Base-by-base conservation (phyloP, 2,329 filamentous ascomycete genomes). In the Talaromyces sp. region DNA sequence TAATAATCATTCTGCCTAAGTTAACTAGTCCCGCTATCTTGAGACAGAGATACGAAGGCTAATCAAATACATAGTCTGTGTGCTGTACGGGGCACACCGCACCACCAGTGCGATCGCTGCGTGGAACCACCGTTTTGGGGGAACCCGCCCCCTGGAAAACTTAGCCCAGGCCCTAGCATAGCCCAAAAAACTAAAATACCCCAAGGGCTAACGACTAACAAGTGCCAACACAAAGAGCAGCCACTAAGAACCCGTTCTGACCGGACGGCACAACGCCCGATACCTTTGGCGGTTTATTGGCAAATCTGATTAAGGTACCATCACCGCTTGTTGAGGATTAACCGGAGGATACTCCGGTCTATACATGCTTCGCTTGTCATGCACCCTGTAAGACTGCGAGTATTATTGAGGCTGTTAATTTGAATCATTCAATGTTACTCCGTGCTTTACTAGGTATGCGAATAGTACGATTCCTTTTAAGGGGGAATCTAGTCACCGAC, bases 231-330 rank as follows among this genome's bases (percentile, higher is more conserved):
- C 19, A 22, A 50, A 27, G 13, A 50, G 19, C 27, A 50, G 27
- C 47, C 47, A 31, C 25, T 33, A n/a, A 52, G 15, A 31, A 10
- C 15, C 47, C 47, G 22, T 22, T 22, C 27, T 56, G 17, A 56
- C 31, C 11, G 10, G 52, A 56, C 52, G 33, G 52, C 52, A 56
- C 33, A 39, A 19, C 52, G 33, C 33, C 33, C 49, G 17, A 33
- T 11, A 19, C n/a, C 13, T 22, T n/a, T 35, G 11, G 50, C 11
- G 47, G 47, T 7, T 50, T 15, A 37, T 37, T 35, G 50, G 50
- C n/a, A 54, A 15, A 11, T 54, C 27, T 52, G n/a, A 52, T 52
- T 54, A 22, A 54, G 50, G 50, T 50, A 50, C 47, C 47, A 50
- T 50, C 27, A 54, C 50, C 50, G 27, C 49, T 33, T 54, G 27